These are phyloP conservation scores for Vitis hybrid DNA, from an alignment of 177 flowering plant genomes.

Conservation along the genomic window DNA sequence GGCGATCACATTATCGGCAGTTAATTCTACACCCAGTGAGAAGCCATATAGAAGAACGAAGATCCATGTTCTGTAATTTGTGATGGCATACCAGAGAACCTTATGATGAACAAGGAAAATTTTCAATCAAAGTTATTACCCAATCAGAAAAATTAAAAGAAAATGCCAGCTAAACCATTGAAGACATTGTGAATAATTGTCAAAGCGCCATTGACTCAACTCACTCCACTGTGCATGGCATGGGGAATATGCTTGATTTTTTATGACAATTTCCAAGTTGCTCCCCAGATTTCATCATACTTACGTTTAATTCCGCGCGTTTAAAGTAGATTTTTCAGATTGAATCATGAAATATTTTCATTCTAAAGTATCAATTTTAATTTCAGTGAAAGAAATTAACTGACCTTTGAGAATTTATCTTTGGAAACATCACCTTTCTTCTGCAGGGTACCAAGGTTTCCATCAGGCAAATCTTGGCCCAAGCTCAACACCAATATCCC, in stretches of 20 bases:
- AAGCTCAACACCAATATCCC: constrained; percentile 61
- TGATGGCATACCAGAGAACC: constrained; percentile 64
- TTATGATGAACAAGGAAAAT: constrained; percentile 10
- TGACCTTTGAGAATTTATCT: constrained; percentile 68
- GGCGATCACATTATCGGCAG: constrained; percentile 75
- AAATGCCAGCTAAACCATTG: background rate
- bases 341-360: no score
- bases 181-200: no score
- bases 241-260: no score
- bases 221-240: no score
- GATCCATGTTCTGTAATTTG: constrained; percentile 87
- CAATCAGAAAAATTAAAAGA: background rate
- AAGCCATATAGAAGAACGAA: constrained; percentile 76
- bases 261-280: no score
- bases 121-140: background rate
- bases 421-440: constrained; percentile 63
- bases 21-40: constrained; percentile 78
- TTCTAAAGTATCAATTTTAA: no score
- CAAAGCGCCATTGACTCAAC: no score
- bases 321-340: no score
- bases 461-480: constrained; percentile 86
- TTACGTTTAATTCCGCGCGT: no score
- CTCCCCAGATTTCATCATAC: no score
- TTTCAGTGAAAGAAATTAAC: background rate
- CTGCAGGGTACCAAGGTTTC: constrained; percentile 54